phyloP scores from a whole-genome alignment of 768 basidiomycete species.

The Boletellus ananas region DNA sequence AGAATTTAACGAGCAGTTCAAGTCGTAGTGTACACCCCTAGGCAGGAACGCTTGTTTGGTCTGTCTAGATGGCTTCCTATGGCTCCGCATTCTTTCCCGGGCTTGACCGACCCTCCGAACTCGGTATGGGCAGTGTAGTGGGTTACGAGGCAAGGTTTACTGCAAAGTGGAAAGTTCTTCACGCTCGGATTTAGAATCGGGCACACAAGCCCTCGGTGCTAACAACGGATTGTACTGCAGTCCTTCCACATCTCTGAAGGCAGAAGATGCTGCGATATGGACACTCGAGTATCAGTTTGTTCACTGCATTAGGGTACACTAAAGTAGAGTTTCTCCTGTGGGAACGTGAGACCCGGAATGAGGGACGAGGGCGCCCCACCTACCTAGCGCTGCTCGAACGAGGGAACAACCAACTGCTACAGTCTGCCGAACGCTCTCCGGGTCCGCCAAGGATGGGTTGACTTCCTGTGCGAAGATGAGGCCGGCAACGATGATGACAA shows the following conservation, averaged over 20 bases:
- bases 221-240: too few species aligned
- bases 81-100: too few species aligned
- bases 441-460: slow-evolving; percentile 87
- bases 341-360: slow-evolving; percentile 4
- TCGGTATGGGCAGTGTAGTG: neutral
- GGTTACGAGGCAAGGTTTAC: neutral
- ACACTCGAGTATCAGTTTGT: neutral
- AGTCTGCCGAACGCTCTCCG: slow-evolving; percentile 74
- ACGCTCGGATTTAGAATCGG: too few species aligned
- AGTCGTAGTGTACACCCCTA: slow-evolving; percentile 14
- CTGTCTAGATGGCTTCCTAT: neutral
- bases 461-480: slow-evolving; percentile 64
- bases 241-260: neutral
- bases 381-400: slow-evolving; percentile 78
- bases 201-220: too few species aligned
- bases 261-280: too few species aligned
- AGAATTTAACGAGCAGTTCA: slow-evolving; percentile 79
- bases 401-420: slow-evolving; percentile 88
- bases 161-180: too few species aligned
- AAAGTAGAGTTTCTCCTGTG: slow-evolving; percentile 35
- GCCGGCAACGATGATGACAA: neutral
- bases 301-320: slow-evolving; percentile 6
- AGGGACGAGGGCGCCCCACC: slow-evolving; percentile 19
- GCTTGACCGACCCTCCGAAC: too few species aligned
- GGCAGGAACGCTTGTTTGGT: neutral